A percentile compares a stretch with the other conserved stretches of the same genome.
These are phyloP conservation scores for Globisporangium uncinulatum DNA, from an alignment of 352 stramenopile species.

Conservation along the genomic window DNA sequence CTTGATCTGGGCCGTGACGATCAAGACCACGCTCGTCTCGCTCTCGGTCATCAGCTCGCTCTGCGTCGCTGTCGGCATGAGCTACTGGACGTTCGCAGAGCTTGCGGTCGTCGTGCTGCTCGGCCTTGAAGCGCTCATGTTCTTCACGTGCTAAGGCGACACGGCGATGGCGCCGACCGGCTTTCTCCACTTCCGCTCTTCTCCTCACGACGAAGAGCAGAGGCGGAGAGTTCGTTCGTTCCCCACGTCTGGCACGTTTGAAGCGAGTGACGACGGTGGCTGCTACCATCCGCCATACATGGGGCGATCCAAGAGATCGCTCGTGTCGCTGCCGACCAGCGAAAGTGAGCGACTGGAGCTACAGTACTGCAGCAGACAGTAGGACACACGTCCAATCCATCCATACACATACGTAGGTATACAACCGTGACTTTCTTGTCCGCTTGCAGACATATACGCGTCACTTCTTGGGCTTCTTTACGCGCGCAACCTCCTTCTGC, in stretches of 20 bases:
- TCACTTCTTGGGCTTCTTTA: constrained; percentile 21
- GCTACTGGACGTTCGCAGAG: constrained; percentile 54
- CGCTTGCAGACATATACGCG: neutral
- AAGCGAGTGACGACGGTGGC: no score
- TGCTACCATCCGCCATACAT: no score
- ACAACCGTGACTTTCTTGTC: constrained; percentile 14
- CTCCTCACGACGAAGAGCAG: constrained; percentile 5
- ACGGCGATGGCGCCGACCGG: neutral
- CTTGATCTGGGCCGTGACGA: constrained; percentile 63
- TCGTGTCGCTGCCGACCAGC: neutral
- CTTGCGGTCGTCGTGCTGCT: constrained; percentile 43
- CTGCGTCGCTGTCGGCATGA: constrained; percentile 48
- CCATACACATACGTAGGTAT: neutral
- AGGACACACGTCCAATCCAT: neutral
- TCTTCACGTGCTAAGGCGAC: constrained; percentile 60
- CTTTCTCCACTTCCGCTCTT: neutral
- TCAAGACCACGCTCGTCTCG: constrained; percentile 52
- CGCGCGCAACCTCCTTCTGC: constrained; percentile 1
- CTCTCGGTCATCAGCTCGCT: constrained; percentile 29
- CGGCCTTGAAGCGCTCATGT: constrained; percentile 65
- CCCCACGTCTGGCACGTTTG: no score
- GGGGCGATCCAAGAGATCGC: no score
- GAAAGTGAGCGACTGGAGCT: neutral
- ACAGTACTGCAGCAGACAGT: neutral
- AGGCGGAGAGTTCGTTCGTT: neutral